phyloP scores from a whole-genome alignment of 2,329 filamentous ascomycete species.

The Clonostachys rosea region DNA sequence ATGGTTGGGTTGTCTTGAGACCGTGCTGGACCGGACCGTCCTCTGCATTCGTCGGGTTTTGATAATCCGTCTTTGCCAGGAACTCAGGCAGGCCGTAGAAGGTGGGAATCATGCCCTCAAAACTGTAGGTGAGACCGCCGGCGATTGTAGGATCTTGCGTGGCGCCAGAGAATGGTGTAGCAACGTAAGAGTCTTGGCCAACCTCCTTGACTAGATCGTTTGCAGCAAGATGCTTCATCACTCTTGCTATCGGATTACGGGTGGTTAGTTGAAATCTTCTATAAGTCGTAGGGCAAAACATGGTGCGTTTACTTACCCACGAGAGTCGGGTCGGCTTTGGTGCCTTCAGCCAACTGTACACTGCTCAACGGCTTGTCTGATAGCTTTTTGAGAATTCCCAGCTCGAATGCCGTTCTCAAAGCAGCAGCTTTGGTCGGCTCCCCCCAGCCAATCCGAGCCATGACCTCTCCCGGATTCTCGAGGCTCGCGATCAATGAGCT shows the following conservation, averaged over 20 bases:
- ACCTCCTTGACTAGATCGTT: background rate
- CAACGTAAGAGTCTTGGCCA: background rate
- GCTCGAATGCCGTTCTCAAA: constrained; percentile 7
- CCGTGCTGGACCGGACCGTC: constrained; percentile 12
- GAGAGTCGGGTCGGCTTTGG: background rate
- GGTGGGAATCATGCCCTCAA: constrained; percentile 8
- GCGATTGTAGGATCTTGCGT: constrained; percentile 5
- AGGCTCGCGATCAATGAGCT: constrained; percentile 6
- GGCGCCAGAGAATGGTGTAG: background rate
- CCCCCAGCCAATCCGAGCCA: constrained; percentile 8
- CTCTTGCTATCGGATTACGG: background rate
- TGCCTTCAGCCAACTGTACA: constrained; percentile 3
- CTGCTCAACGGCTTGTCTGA: constrained; percentile 3
- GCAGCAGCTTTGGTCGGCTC: constrained; percentile 9
- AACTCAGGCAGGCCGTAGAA: constrained; percentile 22
- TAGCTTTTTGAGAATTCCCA: constrained; percentile 8
- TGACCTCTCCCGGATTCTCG: constrained; percentile 6
- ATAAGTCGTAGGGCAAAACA: too few relatives aligned
- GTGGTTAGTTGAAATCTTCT: too few relatives aligned
- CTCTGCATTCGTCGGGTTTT: constrained; percentile 13
- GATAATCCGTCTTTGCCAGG: constrained; percentile 21
- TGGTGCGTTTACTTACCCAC: background rate
- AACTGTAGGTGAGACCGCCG: constrained; percentile 8
- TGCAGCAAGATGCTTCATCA: background rate
- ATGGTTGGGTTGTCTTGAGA: constrained; percentile 21